Evolutionary conservation across 1,139 yeast genomes (phyloP).

Genomic region (Yamadazyma dushanensis): DNA sequence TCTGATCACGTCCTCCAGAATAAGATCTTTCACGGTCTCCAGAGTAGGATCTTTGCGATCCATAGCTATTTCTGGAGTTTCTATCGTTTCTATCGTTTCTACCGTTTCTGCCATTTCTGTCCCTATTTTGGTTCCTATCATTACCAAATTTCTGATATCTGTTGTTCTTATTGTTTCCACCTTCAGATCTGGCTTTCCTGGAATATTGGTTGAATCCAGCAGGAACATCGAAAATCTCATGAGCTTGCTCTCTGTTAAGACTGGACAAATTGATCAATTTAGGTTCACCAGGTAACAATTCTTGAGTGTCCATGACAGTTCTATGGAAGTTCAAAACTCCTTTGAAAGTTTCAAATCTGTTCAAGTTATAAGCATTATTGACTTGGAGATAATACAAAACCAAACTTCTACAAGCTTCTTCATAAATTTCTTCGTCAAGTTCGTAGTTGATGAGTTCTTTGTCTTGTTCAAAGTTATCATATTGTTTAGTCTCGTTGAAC

Average conservation of each 20-base stretch:
- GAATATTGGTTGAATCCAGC: constrained; percentile 13
- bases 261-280: constrained; percentile 3
- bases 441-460: constrained; percentile 12
- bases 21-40: constrained; percentile 1
- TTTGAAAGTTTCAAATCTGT: constrained; percentile 8
- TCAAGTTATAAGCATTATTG: constrained; percentile 26
- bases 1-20: constrained; percentile 1
- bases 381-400: constrained; percentile 34
- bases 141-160: neutral
- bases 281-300: constrained; percentile 2
- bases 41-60: no score
- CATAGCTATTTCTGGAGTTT: neutral
- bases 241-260: constrained; percentile 19
- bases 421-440: constrained; percentile 8
- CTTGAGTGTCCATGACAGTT: constrained; percentile 1
- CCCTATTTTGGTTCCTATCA: constrained; percentile 1
- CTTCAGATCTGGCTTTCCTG: constrained; percentile 7
- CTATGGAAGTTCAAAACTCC: constrained; percentile 12
- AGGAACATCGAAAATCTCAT: constrained; percentile 22
- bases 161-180: constrained; percentile 1
- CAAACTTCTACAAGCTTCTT: constrained; percentile 25
- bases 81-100: constrained; percentile 1
- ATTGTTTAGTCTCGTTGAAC: constrained; percentile 36
- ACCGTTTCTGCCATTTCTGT: constrained; percentile 2
- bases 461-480: constrained; percentile 15